Evolutionary conservation across 352 stramenopile genomes (phyloP).

Genomic region (Globisporangium nagaii): DNA sequence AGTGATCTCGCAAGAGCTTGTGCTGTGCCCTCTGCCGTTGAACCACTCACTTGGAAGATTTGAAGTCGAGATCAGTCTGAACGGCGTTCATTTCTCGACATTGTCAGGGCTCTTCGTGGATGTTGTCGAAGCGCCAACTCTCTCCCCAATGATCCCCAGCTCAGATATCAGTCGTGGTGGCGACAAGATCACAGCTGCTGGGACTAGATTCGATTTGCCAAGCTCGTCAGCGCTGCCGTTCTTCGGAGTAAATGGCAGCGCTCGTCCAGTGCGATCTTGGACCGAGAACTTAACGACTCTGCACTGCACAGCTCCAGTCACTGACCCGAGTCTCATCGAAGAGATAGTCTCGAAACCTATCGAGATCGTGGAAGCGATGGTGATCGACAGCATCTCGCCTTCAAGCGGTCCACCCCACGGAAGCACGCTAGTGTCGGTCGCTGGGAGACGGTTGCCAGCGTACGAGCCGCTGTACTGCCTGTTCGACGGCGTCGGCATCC

Average conservation of each 20-base stretch:
- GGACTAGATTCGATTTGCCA: constrained; percentile 14
- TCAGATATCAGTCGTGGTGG: neutral
- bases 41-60: constrained; percentile 10
- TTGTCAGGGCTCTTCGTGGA: constrained; percentile 1
- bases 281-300: neutral
- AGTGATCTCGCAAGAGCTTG: constrained; percentile 3
- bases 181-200: constrained; percentile 13
- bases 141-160: constrained; percentile 3
- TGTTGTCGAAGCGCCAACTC: constrained; percentile 21
- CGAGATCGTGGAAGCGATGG: neutral
- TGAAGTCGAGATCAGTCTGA: constrained; percentile 24
- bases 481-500: neutral
- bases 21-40: constrained; percentile 18
- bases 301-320: neutral
- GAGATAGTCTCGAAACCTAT: neutral
- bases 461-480: constrained; percentile 7
- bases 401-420: neutral
- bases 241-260: constrained; percentile 1
- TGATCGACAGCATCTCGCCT: neutral
- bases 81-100: constrained; percentile 22
- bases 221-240: neutral
- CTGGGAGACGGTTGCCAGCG: neutral
- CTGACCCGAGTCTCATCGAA: neutral
- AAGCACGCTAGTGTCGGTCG: neutral
- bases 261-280: neutral